These are phyloP conservation scores for Fistulifera pelliculosa DNA, from an alignment of 108 stramenopile genomes.

Conservation along the genomic window DNA sequence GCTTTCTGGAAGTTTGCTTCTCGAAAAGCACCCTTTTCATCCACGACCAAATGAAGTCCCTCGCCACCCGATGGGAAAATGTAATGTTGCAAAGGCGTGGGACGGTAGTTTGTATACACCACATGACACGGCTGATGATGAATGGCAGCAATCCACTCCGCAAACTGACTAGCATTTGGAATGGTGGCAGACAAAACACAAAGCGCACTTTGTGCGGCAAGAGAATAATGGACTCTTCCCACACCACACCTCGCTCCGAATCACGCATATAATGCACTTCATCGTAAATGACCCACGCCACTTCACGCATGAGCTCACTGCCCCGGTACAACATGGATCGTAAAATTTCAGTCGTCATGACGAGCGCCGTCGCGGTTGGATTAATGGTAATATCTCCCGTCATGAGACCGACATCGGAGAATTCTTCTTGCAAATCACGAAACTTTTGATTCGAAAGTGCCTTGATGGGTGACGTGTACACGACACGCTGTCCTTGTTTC, in stretches of 20 bases:
- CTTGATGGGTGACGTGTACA: slow-evolving; percentile 99
- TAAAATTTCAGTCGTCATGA: slow-evolving; percentile 99
- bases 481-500: slow-evolving; percentile 88
- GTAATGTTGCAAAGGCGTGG: slow-evolving; percentile 94
- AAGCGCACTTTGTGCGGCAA: slow-evolving; percentile 89
- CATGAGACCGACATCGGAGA: slow-evolving; percentile 94
- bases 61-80: slow-evolving; percentile 66
- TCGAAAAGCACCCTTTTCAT: slow-evolving; percentile 61
- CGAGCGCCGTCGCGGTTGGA: slow-evolving; percentile 89
- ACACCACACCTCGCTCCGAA: slow-evolving; percentile 89
- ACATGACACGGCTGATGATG: slow-evolving; percentile 99
- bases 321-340: slow-evolving; percentile 99
- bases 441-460: slow-evolving; percentile 98
- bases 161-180: slow-evolving; percentile 93
- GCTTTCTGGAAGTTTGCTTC: slow-evolving; percentile 94
- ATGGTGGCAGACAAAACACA: slow-evolving; percentile 98
- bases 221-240: slow-evolving; percentile 97
- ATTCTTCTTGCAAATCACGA: slow-evolving; percentile 81
- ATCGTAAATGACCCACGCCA: slow-evolving; percentile 93
- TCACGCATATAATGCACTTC: slow-evolving; percentile 99
- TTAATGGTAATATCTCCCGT: slow-evolving; percentile 99
- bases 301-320: slow-evolving; percentile 94
- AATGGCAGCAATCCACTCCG: slow-evolving; percentile 84
- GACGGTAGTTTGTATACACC: slow-evolving; percentile 99
- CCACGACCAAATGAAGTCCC: slow-evolving; percentile 77